Evolutionary conservation across 306 rosid species (phyloP).

Genomic region (Hippophae rhamnoides): DNA sequence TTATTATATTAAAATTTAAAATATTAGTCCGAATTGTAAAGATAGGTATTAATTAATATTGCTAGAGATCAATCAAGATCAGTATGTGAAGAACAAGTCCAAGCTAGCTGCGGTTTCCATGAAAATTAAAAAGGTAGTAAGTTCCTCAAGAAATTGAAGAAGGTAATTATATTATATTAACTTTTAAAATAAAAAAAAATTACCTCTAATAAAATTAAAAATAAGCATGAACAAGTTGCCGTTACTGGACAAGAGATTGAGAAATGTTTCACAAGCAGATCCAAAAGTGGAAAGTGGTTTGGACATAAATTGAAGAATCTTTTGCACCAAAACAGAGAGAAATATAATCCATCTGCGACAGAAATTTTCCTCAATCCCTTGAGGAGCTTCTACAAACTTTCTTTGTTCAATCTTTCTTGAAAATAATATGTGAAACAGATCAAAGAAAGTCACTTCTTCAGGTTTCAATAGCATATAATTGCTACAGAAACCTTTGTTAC

Average conservation of each 20-base stretch:
- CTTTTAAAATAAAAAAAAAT: background rate
- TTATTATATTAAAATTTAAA: too few species aligned
- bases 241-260: conserved; percentile 38
- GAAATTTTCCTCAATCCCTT: conserved; percentile 18
- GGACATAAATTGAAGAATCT: conserved; percentile 19
- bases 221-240: conserved; percentile 23
- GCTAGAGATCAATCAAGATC: too few species aligned
- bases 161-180: too few species aligned
- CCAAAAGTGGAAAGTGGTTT: conserved; percentile 38
- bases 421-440: conserved; percentile 30
- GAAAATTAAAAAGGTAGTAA: too few species aligned
- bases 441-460: conserved; percentile 37
- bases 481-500: conserved; percentile 18
- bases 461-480: conserved; percentile 47
- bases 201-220: conserved; percentile 39
- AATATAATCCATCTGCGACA: conserved; percentile 42
- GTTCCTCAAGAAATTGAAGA: too few species aligned
- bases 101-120: too few species aligned
- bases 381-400: conserved; percentile 25
- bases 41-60: too few species aligned
- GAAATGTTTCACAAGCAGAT: conserved; percentile 18
- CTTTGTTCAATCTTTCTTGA: conserved; percentile 26
- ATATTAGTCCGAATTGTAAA: too few species aligned
- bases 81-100: too few species aligned
- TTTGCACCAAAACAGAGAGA: conserved; percentile 33